phyloP scores from a whole-genome alignment of 2,329 filamentous ascomycete genomes.

The Pseudofabraea citricarpa region DNA sequence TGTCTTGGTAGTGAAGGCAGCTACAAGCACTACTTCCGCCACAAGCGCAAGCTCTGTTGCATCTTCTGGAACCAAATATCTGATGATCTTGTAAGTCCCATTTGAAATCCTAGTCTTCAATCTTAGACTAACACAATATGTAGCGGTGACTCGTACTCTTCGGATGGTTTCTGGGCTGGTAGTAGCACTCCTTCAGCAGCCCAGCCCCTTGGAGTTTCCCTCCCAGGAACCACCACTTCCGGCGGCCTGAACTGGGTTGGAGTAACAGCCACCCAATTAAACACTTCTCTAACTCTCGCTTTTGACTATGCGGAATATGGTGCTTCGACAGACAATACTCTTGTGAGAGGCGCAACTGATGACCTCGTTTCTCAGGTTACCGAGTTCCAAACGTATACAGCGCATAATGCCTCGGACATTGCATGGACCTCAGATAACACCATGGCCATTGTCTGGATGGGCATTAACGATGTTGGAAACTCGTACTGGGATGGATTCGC shows the following conservation, averaged over 20 bases:
- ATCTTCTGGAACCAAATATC: slow-evolving; percentile 3
- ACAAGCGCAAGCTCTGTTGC: neutral
- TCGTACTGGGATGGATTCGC: slow-evolving; percentile 1
- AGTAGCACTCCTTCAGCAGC: neutral
- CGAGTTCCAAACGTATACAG: slow-evolving; percentile 2
- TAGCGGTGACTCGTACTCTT: slow-evolving; percentile 2
- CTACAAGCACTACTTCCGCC: neutral
- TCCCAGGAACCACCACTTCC: neutral
- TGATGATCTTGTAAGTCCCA: slow-evolving; percentile 1
- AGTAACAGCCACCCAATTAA: neutral
- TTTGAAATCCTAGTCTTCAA: neutral
- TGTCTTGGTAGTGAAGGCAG: neutral
- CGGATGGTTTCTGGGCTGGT: slow-evolving; percentile 1
- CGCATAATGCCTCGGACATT: neutral
- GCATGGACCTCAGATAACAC: slow-evolving; percentile 2
- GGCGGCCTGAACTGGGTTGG: slow-evolving; percentile 1
- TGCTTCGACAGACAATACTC: slow-evolving; percentile 2
- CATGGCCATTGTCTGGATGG: slow-evolving; percentile 1
- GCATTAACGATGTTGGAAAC: slow-evolving; percentile 3
- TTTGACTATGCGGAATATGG: slow-evolving; percentile 3
- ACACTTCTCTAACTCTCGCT: neutral
- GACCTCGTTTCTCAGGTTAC: neutral
- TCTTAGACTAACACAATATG: neutral
- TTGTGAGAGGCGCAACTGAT: slow-evolving; percentile 1
- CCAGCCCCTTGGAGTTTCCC: neutral